Percentiles rank a stretch among this genome's conserved stretches.
Conservation (phyloP, 345 rosid species). For the Leavenworthia alabamica region DNA sequence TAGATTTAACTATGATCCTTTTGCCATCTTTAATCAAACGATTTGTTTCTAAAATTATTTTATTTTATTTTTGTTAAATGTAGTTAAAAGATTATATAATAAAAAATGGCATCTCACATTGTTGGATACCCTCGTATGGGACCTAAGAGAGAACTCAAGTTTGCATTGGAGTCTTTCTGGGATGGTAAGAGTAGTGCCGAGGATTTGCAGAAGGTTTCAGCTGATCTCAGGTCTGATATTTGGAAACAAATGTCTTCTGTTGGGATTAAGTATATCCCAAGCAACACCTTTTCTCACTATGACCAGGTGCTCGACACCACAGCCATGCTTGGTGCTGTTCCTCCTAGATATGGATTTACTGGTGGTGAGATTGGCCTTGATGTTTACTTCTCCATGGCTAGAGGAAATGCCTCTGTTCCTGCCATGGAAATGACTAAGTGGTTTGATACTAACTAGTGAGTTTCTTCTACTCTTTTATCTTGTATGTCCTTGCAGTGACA, state of each 20-base stretch:
- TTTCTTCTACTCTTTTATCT: conserved; percentile 17
- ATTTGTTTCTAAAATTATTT: neutral
- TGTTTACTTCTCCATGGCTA: conserved; percentile 90
- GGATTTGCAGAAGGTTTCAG: conserved; percentile 77
- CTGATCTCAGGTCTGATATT: conserved; percentile 80
- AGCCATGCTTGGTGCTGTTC: conserved; percentile 95
- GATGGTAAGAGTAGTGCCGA: conserved; percentile 88
- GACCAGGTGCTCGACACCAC: conserved; percentile 93
- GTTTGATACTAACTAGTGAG: conserved; percentile 99
- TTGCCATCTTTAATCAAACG: no score
- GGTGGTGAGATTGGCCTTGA: conserved; percentile 85
- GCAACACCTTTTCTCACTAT: conserved; percentile 91
- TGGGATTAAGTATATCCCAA: conserved; percentile 87
- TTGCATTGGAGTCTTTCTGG: conserved; percentile 98
- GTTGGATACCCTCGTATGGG: conserved; percentile 99
- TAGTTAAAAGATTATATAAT: conserved; percentile 23
- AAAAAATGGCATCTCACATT: conserved; percentile 90
- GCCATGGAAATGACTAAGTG: conserved; percentile 99
- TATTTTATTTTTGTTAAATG: neutral
- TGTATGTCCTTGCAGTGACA: neutral
- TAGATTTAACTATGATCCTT: neutral
- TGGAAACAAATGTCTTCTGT: conserved; percentile 90
- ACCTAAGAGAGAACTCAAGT: conserved; percentile 96
- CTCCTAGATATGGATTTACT: conserved; percentile 70
- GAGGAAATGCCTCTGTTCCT: conserved; percentile 94